Base-by-base conservation (phyloP, 257 asterid species). In the Rhazya stricta region DNA sequence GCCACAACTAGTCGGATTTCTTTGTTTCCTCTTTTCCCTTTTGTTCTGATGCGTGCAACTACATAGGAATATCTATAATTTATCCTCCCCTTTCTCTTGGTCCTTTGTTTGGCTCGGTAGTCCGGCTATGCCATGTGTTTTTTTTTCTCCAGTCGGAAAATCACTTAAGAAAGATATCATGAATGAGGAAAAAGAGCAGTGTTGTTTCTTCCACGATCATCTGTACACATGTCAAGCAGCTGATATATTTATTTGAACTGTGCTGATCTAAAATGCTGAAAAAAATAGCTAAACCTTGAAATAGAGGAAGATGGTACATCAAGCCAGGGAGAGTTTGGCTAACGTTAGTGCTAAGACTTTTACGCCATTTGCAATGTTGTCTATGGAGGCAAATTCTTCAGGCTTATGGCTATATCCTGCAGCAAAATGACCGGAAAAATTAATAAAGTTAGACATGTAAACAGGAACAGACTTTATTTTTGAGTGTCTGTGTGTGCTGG, bases 401-500 rank as follows among this genome's bases (percentile, higher is more conserved):
- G 97, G 97, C 81, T 90, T 92, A 72, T 92, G 97, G 83, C 96
- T 92, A 72, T 82, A 87, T 73, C 88, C 91, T 85, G 88, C 74
- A 60, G 42, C 37, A 27, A 72, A 46, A 54, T 53, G 34, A 67
- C 23, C 21, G 65, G 37, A 46, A 15, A 30, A 54, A 16, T 27
- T 30, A n/a, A 25, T 1, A 18, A 16, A 18, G 30, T 30, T 27
- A 9, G 41, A 43, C 39, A 62, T 29, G 43, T 7, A 48, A 25
- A 25, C n/a, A n/a, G n/a, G n/a, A n/a, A n/a, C n/a, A n/a, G n/a
- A n/a, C n/a, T n/a, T n/a, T n/a, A n/a, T n/a, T n/a, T n/a, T n/a
- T n/a, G n/a, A n/a, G n/a, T n/a, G n/a, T n/a, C n/a, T n/a, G n/a
- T n/a, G n/a, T n/a, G n/a, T n/a, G n/a, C n/a, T n/a, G n/a, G n/a